These are phyloP conservation scores for Fusarium agapanthi DNA, from an alignment of 2,329 filamentous ascomycete genomes.

Conservation along the genomic window DNA sequence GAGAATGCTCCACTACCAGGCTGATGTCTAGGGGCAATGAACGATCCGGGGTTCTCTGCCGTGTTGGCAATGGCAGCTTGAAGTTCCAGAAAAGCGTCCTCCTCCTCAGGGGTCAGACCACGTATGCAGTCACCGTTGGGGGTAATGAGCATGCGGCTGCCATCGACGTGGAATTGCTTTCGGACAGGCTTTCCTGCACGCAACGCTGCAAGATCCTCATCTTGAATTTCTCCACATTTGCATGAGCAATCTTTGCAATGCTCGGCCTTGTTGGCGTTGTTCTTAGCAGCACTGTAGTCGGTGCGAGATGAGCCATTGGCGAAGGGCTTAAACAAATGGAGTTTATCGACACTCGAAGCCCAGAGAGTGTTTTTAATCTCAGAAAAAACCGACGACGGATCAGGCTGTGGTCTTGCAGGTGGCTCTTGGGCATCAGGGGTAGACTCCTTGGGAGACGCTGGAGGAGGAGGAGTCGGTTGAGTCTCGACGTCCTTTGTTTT, in stretches of 20 bases:
- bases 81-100: slow-evolving; percentile 74
- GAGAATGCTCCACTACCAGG: slow-evolving; percentile 65
- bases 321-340: slow-evolving; percentile 51
- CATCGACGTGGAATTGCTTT: slow-evolving; percentile 66
- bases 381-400: slow-evolving; percentile 48
- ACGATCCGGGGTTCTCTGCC: slow-evolving; percentile 63
- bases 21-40: slow-evolving; percentile 64
- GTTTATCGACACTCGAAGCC: slow-evolving; percentile 46
- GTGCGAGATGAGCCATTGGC: slow-evolving; percentile 42
- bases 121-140: slow-evolving; percentile 81
- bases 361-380: slow-evolving; percentile 48
- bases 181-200: slow-evolving; percentile 66
- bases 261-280: slow-evolving; percentile 36
- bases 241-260: slow-evolving; percentile 51
- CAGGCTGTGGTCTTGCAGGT: slow-evolving; percentile 44
- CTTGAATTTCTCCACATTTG: slow-evolving; percentile 52
- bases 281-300: slow-evolving; percentile 36
- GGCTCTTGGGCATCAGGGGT: slow-evolving; percentile 31
- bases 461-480: slow-evolving; percentile 27
- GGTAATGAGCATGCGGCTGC: slow-evolving; percentile 75
- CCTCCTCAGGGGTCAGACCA: slow-evolving; percentile 73
- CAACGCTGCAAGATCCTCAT: slow-evolving; percentile 63
- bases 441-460: slow-evolving; percentile 28
- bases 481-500: slow-evolving; percentile 42
- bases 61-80: slow-evolving; percentile 66